Evolutionary conservation across 2,329 filamentous ascomycete species (phyloP).

Genomic region (Stagonosporopsis cucurbitacearum): DNA sequence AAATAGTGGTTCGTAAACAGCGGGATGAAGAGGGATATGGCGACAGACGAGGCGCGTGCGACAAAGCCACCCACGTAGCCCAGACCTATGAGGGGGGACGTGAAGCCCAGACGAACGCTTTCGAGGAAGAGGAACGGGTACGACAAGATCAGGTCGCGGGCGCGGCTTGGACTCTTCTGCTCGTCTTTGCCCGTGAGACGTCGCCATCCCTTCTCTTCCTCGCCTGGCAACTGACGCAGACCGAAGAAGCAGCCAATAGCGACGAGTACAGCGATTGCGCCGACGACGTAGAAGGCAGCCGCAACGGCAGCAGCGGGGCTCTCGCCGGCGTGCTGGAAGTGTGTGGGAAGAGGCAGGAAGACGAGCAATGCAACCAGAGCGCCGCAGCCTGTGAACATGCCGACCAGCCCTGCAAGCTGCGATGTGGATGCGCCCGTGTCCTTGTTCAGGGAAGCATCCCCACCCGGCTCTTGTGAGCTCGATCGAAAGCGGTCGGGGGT

Average conservation of each 20-base stretch:
- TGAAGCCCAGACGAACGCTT: constrained; percentile 67
- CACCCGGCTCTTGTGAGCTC: constrained; percentile 26
- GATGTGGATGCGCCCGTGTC: constrained; percentile 56
- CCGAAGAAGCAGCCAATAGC: constrained; percentile 80
- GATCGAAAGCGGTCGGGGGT: constrained; percentile 64
- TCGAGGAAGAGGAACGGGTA: constrained; percentile 54
- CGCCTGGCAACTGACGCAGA: constrained; percentile 70
- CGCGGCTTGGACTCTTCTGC: constrained; percentile 28
- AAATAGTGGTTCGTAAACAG: constrained; percentile 93
- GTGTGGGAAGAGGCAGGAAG: constrained; percentile 86
- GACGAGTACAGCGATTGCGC: constrained; percentile 72
- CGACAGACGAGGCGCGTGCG: constrained; percentile 90
- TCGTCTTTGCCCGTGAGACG: constrained; percentile 42
- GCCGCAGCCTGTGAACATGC: constrained; percentile 89
- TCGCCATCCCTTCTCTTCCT: constrained; percentile 76
- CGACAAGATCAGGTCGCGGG: constrained; percentile 66
- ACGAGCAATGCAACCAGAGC: constrained; percentile 81
- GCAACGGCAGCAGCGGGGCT: constrained; percentile 77
- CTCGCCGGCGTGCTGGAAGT: constrained; percentile 75
- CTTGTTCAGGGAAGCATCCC: constrained; percentile 23
- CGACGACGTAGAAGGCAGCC: constrained; percentile 88
- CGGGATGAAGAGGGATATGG: constrained; percentile 93
- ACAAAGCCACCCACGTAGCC: constrained; percentile 96
- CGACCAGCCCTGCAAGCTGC: constrained; percentile 84
- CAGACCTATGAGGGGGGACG: constrained; percentile 78